A percentile compares a stretch with the other conserved stretches of the same genome.
Conservation (phyloP, 169 alveolate genomes). For the Cystoisospora suis region DNA sequence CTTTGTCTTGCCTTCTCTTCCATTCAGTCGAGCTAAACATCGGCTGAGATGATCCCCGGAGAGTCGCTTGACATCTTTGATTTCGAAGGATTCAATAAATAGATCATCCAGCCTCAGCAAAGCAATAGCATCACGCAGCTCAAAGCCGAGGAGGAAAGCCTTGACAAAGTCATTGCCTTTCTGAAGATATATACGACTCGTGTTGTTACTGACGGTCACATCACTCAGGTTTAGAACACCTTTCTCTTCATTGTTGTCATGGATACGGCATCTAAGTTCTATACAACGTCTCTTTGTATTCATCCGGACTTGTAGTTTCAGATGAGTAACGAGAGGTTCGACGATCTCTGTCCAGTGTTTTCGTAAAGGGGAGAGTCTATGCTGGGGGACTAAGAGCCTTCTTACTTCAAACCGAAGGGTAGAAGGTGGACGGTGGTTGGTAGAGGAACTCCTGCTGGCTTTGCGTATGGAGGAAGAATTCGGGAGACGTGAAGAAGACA, state of each 20-base stretch:
- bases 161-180: conserved; percentile 75
- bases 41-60: conserved; percentile 97
- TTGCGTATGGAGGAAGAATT: not conserved
- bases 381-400: conserved; percentile 87
- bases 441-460: not conserved
- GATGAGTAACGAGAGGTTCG: conserved; percentile 93
- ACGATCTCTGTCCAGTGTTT: conserved; percentile 91
- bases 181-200: conserved; percentile 60
- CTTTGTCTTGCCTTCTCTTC: conserved; percentile 99
- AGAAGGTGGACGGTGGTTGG: too few species aligned
- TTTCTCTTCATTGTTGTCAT: not conserved
- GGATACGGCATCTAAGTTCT: conserved; percentile 80
- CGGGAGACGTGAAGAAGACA: too few species aligned
- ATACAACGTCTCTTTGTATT: conserved; percentile 90
- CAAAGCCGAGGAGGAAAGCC: conserved; percentile 99
- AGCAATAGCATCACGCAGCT: conserved; percentile 98
- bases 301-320: conserved; percentile 95
- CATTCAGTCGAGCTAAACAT: conserved; percentile 98
- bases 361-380: conserved; percentile 90
- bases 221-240: not conserved
- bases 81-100: conserved; percentile 96
- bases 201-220: not conserved
- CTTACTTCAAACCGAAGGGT: conserved; percentile 47
- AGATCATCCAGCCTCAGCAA: conserved; percentile 96
- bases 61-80: conserved; percentile 97